Base-by-base conservation (phyloP, 2,329 filamentous ascomycete genomes). In the Huntiella omanensis region DNA sequence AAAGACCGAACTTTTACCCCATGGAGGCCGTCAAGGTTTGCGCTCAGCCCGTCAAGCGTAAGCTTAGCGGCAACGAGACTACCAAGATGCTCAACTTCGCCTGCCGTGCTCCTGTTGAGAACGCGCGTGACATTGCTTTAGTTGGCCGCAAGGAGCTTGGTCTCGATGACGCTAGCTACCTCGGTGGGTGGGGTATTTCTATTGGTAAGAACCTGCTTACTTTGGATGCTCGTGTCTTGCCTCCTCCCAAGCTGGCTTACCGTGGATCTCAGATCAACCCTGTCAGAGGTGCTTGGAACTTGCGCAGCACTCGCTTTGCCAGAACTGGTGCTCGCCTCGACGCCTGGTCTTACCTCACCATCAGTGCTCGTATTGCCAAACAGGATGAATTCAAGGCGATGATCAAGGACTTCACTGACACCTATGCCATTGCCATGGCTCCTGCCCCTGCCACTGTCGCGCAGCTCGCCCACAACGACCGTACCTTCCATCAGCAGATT, bases 51-150 rank as follows among this genome's bases (percentile, higher is more conserved):
- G 67, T 76, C 4, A 50, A 47, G 40, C 33, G 73, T 69, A 75
- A 77, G 54, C 64, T 87, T 12, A 67, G 58, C 1, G 63, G 68
- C 0, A 59, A 65, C 0, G 80, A 88, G 55, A 82, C 80, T 0
- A 65, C 69, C 0, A 55, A 62, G 1, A 87, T 91, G 83, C 75
- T 88, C 40, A 62, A 62, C 0, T 83, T 84, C 56, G 80, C 84
- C 1, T 83, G 80, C 47, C 71, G 80, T 3, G 62, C 62, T 0
- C 83, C 83, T 0, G 67, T 67, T 1, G 62, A 69, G 4, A 92
- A 88, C 52, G 81, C 77, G 0, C 56, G 66, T 1, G 80, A 77
- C 0, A 80, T 91, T 53, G 66, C 70, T 1, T 67, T 58, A 0
- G 66, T 68, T 6, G 80, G 73, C 2, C 68, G 75, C 17, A 51